Base-by-base conservation (phyloP, 176 grass and related monocot species). In the Musa schizocarpa region DNA sequence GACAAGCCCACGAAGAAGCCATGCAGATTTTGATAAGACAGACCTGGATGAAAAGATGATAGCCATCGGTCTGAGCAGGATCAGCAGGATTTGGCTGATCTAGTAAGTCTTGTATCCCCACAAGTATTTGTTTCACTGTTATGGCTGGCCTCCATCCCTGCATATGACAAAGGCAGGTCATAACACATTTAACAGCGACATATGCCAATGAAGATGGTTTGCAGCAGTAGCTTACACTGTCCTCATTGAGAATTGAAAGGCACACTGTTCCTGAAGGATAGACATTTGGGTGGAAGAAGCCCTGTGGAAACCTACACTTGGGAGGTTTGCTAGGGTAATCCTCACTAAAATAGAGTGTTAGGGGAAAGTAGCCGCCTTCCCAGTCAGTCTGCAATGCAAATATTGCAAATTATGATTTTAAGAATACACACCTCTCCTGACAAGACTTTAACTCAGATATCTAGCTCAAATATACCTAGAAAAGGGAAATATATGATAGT, bases 101-200 rank as follows among this genome's bases (percentile, higher is more conserved):
- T 14, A 75, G 52, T 20, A 75, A 59, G 14, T 75, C 73, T 54
- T 75, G 73, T 75, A 75, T 75, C 11, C 73, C 73, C 9, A 75
- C 25, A 21, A 75, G 73, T 29, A 75, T 75, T 34, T 75, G 73
- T 59, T 75, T 75, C 54, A 75, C 54, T 11, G 73, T 75, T 19
- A 75, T 75, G 26, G 73, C 73, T 20, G 73, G 73, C 9, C 73
- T 75, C 73, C 73, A 75, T 2, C 73, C 73, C 73, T 75, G 73
- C 13, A 75, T 43, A 43, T 3, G 49, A 19, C 13, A n/a, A 75
- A 75, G 9, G 19, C 16, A 12, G 7, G 50, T n/a, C 19, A 17
- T 51, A n/a, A 71, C 16, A 11, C 68, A 71, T 70, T 70, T 10
- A 52, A 12, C 9, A 63, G 22, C 1, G 8, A 11, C 12, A 49